Evolutionary conservation across 768 basidiomycete species (phyloP).

Genomic region (Amyloporia xantha): DNA sequence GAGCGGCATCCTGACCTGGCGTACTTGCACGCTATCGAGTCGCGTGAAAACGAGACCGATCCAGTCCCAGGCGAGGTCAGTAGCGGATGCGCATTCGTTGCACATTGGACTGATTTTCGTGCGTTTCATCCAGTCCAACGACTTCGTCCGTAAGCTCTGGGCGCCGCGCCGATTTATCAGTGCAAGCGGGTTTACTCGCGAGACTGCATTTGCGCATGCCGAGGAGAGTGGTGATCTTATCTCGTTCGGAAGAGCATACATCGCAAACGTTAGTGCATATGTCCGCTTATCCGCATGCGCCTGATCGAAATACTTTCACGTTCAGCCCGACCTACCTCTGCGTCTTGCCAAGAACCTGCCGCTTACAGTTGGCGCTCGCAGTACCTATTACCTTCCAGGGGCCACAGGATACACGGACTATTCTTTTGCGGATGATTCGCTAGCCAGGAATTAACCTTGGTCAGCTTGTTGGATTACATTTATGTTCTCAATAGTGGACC

Average conservation of each 20-base stretch:
- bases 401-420: constrained; percentile 11
- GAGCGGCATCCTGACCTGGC: constrained; percentile 31
- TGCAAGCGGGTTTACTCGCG: constrained; percentile 18
- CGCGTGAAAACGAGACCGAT: constrained; percentile 4
- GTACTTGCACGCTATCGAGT: constrained; percentile 31
- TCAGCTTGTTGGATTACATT: background rate
- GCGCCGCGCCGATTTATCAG: constrained; percentile 14
- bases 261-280: constrained; percentile 18
- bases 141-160: constrained; percentile 21
- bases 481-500: background rate
- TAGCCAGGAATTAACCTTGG: background rate
- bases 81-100: constrained; percentile 21
- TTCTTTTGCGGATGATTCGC: constrained; percentile 4
- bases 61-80: constrained; percentile 27
- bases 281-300: constrained; percentile 15
- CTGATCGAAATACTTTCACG: too few relatives aligned
- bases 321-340: constrained; percentile 29
- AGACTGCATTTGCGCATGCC: constrained; percentile 14
- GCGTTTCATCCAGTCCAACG: constrained; percentile 24
- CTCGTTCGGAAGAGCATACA: constrained; percentile 23
- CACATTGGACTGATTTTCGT: too few relatives aligned
- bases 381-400: background rate
- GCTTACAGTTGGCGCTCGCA: constrained; percentile 15
- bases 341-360: constrained; percentile 31
- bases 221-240: constrained; percentile 15